These are phyloP conservation scores for Teunomyces tritomae DNA, from an alignment of 805 yeast genomes.

Conservation along the genomic window DNA sequence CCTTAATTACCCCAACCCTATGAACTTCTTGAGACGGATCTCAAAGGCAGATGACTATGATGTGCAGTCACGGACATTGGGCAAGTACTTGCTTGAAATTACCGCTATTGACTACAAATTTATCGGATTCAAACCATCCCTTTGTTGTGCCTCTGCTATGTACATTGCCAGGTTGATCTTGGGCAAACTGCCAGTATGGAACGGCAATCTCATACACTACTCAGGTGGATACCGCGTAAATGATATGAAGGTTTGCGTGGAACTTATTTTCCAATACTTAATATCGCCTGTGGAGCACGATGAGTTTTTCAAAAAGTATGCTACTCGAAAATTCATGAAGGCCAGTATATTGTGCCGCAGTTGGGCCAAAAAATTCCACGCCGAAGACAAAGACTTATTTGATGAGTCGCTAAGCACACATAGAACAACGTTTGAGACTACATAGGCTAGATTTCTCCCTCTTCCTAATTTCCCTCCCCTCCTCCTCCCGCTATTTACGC, in stretches of 20 bases:
- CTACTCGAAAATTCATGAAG: constrained; percentile 83
- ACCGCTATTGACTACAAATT: constrained; percentile 73
- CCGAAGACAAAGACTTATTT: constrained; percentile 44
- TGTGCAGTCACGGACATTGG: constrained; percentile 76
- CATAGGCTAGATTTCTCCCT: neutral
- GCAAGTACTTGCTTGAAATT: constrained; percentile 79
- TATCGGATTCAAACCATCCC: constrained; percentile 70
- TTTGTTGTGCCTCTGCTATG: constrained; percentile 87
- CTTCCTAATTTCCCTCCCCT: neutral
- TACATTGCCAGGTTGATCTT: constrained; percentile 72
- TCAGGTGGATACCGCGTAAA: constrained; percentile 83
- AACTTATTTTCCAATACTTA: constrained; percentile 71
- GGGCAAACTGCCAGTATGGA: constrained; percentile 70
- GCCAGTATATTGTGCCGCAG: constrained; percentile 77
- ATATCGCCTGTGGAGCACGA: constrained; percentile 83
- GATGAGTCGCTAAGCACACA: constrained; percentile 22
- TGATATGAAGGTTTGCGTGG: constrained; percentile 70
- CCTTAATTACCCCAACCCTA: constrained; percentile 82
- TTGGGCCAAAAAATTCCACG: constrained; percentile 67
- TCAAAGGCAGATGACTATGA: constrained; percentile 91
- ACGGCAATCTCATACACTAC: constrained; percentile 82
- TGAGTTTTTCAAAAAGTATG: constrained; percentile 90
- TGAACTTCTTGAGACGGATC: constrained; percentile 83
- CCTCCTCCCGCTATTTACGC: neutral
- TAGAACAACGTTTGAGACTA: constrained; percentile 15